Evolutionary conservation across 768 basidiomycete species (phyloP).

Genomic region (Pleurotus tuoliensis): DNA sequence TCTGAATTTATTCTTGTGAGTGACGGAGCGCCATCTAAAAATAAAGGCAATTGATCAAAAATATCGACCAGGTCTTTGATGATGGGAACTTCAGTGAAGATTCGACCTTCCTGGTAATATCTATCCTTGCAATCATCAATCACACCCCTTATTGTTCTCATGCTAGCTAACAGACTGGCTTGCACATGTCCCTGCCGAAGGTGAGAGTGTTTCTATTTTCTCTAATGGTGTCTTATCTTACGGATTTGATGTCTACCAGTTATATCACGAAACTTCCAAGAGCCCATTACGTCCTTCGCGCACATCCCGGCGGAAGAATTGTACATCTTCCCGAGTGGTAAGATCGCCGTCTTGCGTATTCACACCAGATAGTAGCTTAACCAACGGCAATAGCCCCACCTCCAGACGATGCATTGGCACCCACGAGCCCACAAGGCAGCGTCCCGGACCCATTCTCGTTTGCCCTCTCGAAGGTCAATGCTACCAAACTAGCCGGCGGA

Average conservation of each 20-base stretch:
- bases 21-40: not conserved
- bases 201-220: not conserved
- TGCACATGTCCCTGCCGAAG: constrained; percentile 48
- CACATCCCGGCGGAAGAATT: constrained; percentile 50
- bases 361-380: not conserved
- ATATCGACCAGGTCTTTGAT: constrained; percentile 26
- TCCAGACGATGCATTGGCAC: constrained; percentile 32
- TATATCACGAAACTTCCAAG: constrained; percentile 62
- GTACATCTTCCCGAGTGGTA: constrained; percentile 47
- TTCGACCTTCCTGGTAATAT: constrained; percentile 40
- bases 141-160: not conserved
- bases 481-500: constrained; percentile 46
- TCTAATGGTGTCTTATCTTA: not conserved
- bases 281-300: constrained; percentile 40
- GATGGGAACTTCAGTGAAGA: constrained; percentile 50
- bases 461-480: constrained; percentile 43
- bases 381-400: constrained; percentile 24
- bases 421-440: constrained; percentile 45
- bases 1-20: constrained; percentile 46
- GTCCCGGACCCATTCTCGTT: constrained; percentile 51
- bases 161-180: constrained; percentile 59
- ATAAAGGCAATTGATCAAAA: not conserved
- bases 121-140: not conserved
- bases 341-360: not conserved
- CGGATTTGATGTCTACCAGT: constrained; percentile 20